Base-by-base conservation (phyloP, 129 eudicot genomes). In the Chrysanthemum seticuspe region DNA sequence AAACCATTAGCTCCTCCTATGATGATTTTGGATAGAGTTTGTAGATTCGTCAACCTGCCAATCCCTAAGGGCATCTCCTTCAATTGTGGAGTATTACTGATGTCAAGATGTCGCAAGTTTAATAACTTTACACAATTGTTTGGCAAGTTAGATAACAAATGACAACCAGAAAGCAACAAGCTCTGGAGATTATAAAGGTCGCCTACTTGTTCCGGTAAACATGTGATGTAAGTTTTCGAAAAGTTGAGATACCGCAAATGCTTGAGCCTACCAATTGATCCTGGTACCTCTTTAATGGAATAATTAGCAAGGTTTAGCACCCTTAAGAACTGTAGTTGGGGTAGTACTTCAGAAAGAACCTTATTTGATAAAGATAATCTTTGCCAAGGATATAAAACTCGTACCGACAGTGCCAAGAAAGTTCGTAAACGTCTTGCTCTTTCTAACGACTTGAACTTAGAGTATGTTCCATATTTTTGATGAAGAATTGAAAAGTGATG, bases 21-120 rank as follows among this genome's bases (percentile, higher is more conserved):
- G 10, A 82, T 67, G 44, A 82, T 54, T 48, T 74, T 79, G 0
- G 85, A 64, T 57, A 87, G 75, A 25, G 85, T 82, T 61, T 57
- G 81, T 58, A 84, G 75, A 50, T 68, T 75, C 4, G 70, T 79
- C 72, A 87, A 47, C 29, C 67, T 53, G 52, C 83, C 81, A 25
- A 84, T 79, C 59, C 81, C 85, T 10, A 31, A 69, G 3, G 92
- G 89, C 74, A 81, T 49, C 62, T 70, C 81, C 14, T 61, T 74
- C 60, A 83, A 62, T 11, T 76, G 64, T 49, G 70, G 75, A 16
- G 90, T 86, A 21, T 72, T 15, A 18, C 72, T 36, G 19, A 76
- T 76, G 18, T 84, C 85, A 34, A 84, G 85, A 76, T 84, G 87
- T 4, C 89, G 80, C 7, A 87, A 53, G 75, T 76, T 76, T 3